Conservation (phyloP, 352 stramenopile genomes). For the Phytophthora idaei region DNA sequence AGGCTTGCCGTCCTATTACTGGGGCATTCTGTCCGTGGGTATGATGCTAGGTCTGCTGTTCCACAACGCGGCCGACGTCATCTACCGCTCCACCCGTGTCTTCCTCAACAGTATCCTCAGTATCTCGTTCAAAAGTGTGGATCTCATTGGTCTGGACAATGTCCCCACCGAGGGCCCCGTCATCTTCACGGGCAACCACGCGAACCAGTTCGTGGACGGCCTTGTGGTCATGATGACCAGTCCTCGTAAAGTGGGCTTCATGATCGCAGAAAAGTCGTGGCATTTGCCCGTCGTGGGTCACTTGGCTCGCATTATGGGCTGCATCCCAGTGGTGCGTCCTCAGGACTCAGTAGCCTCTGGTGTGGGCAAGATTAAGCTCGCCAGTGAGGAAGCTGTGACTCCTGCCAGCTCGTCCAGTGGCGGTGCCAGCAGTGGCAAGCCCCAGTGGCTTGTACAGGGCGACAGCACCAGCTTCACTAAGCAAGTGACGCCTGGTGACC, state of each 20-base stretch:
- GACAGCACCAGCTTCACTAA: slow-evolving; percentile 77
- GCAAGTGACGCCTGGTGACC: slow-evolving; percentile 79
- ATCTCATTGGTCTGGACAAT: slow-evolving; percentile 96
- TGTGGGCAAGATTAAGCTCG: slow-evolving; percentile 70
- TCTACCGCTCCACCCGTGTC: slow-evolving; percentile 83
- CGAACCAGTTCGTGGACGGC: slow-evolving; percentile 99
- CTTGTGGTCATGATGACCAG: slow-evolving; percentile 96
- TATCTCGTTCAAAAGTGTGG: slow-evolving; percentile 98
- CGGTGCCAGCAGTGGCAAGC: slow-evolving; percentile 24
- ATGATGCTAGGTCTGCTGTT: slow-evolving; percentile 77
- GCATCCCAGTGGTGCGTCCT: slow-evolving; percentile 96
- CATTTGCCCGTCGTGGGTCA: slow-evolving; percentile 94
- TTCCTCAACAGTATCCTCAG: slow-evolving; percentile 98
- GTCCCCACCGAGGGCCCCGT: slow-evolving; percentile 95
- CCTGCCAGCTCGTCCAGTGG: slow-evolving; percentile 34
- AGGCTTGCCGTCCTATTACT: slow-evolving; percentile 72
- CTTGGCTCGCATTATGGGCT: slow-evolving; percentile 94
- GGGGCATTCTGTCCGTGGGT: slow-evolving; percentile 59
- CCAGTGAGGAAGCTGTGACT: slow-evolving; percentile 36
- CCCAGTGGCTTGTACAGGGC: slow-evolving; percentile 56
- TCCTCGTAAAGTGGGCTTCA: slow-evolving; percentile 94
- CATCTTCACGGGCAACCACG: slow-evolving; percentile 98
- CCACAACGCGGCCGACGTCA: slow-evolving; percentile 79
- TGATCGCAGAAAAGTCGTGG: slow-evolving; percentile 98
- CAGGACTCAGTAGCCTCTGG: slow-evolving; percentile 91